These are phyloP conservation scores for Parmelia sp. DNA, from an alignment of 495 filamentous ascomycete species.

Conservation along the genomic window DNA sequence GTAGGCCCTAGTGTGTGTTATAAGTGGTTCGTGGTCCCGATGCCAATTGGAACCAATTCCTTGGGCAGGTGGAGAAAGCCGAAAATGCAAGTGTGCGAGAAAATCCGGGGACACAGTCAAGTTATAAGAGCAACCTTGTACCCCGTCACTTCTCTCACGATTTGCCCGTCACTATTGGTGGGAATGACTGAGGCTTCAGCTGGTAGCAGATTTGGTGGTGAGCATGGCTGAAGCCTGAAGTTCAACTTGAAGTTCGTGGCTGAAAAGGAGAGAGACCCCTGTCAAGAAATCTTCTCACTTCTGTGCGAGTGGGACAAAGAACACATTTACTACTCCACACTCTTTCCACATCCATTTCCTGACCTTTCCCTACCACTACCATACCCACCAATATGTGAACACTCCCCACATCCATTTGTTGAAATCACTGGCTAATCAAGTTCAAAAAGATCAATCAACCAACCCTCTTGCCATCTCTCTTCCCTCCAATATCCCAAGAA, in stretches of 20 bases:
- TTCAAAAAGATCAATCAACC: background rate
- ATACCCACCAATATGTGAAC: background rate
- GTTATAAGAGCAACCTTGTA: background rate
- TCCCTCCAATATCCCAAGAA: background rate
- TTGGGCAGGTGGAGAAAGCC: slow-evolving; percentile 3
- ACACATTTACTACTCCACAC: background rate
- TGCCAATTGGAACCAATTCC: slow-evolving; percentile 16
- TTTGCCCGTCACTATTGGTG: too few species aligned
- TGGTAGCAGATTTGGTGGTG: background rate
- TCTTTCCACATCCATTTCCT: background rate
- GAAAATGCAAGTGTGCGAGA: slow-evolving; percentile 7
- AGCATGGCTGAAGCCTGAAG: background rate
- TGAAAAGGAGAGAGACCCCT: slow-evolving; percentile 1
- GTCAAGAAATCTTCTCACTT: background rate
- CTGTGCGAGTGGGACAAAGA: slow-evolving; percentile 2
- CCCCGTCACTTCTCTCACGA: background rate
- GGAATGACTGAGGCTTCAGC: background rate
- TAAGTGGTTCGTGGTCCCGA: slow-evolving; percentile 11
- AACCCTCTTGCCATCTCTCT: background rate
- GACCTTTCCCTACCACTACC: background rate
- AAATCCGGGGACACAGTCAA: slow-evolving; percentile 29
- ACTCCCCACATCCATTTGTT: background rate
- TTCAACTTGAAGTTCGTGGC: background rate
- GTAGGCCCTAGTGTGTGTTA: slow-evolving; percentile 2
- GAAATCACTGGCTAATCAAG: background rate